Evolutionary conservation across 2,329 filamentous ascomycete species (phyloP).

Genomic region (Exophiala sp.): DNA sequence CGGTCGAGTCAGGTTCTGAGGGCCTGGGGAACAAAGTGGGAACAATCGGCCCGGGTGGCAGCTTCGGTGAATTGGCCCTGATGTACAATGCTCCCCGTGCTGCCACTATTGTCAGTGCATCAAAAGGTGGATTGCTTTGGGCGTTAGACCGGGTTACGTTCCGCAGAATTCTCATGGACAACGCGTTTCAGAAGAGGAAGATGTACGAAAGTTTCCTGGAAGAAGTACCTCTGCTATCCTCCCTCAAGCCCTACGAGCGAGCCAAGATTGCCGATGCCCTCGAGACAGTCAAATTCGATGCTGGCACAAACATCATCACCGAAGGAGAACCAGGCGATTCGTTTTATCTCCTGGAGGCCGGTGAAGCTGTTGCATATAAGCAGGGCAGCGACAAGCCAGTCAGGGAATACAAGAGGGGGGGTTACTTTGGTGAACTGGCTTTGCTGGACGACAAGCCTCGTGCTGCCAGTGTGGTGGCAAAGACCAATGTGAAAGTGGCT

Average conservation of each 20-base stretch:
- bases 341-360: slow-evolving; percentile 85
- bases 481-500: slow-evolving; percentile 86
- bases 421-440: slow-evolving; percentile 95
- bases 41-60: slow-evolving; percentile 77
- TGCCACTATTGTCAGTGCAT: slow-evolving; percentile 82
- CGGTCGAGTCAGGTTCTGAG: slow-evolving; percentile 69
- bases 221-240: slow-evolving; percentile 78
- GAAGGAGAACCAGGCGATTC: slow-evolving; percentile 88
- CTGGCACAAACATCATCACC: slow-evolving; percentile 75
- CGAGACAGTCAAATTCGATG: slow-evolving; percentile 78
- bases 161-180: slow-evolving; percentile 96
- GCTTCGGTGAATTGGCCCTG: slow-evolving; percentile 90
- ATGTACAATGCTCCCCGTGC: slow-evolving; percentile 99
- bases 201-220: slow-evolving; percentile 98
- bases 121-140: slow-evolving; percentile 77
- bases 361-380: slow-evolving; percentile 82
- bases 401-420: slow-evolving; percentile 79
- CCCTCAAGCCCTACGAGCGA: slow-evolving; percentile 83
- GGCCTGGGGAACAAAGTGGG: slow-evolving; percentile 79
- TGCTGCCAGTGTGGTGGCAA: slow-evolving; percentile 78
- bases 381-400: slow-evolving; percentile 63
- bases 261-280: slow-evolving; percentile 96
- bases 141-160: slow-evolving; percentile 93
- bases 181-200: slow-evolving; percentile 86
- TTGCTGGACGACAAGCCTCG: slow-evolving; percentile 88